A percentile compares a stretch with the other conserved stretches of the same genome.
These are phyloP conservation scores for Phytophthora pisi DNA, from an alignment of 352 stramenopile species.

Conservation along the genomic window DNA sequence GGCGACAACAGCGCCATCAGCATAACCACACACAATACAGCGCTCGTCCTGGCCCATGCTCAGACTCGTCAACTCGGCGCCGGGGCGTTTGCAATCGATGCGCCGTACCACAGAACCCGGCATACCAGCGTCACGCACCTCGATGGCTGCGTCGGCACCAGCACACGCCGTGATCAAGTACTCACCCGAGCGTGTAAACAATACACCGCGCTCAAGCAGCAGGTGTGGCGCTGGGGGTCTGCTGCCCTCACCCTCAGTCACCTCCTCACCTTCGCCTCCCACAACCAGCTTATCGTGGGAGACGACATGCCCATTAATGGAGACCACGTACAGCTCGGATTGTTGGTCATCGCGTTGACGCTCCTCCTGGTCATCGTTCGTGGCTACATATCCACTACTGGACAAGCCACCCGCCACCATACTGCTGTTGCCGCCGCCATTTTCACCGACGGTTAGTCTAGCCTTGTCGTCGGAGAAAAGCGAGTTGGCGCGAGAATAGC, in stretches of 20 bases:
- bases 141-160: constrained; percentile 65
- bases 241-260: constrained; percentile 17
- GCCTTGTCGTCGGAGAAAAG: constrained; percentile 56
- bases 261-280: constrained; percentile 36
- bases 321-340: constrained; percentile 80
- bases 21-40: constrained; percentile 83
- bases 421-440: constrained; percentile 34
- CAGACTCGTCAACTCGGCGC: constrained; percentile 67
- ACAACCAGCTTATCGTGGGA: constrained; percentile 62
- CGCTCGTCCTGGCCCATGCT: constrained; percentile 82
- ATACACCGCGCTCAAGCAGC: constrained; percentile 66
- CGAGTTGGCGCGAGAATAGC: constrained; percentile 44
- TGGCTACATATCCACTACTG: constrained; percentile 41
- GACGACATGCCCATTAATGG: constrained; percentile 81
- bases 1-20: constrained; percentile 76
- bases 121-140: constrained; percentile 73
- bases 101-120: constrained; percentile 65
- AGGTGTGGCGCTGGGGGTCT: constrained; percentile 42
- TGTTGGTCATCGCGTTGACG: constrained; percentile 46
- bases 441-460: constrained; percentile 38
- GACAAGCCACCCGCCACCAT: constrained; percentile 45
- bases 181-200: constrained; percentile 82
- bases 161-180: constrained; percentile 79
- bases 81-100: constrained; percentile 77
- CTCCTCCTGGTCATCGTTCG: constrained; percentile 29